These are phyloP conservation scores for Backusella macrospora DNA, from an alignment of 192 early-diverging fungal genomes.

Conservation along the genomic window DNA sequence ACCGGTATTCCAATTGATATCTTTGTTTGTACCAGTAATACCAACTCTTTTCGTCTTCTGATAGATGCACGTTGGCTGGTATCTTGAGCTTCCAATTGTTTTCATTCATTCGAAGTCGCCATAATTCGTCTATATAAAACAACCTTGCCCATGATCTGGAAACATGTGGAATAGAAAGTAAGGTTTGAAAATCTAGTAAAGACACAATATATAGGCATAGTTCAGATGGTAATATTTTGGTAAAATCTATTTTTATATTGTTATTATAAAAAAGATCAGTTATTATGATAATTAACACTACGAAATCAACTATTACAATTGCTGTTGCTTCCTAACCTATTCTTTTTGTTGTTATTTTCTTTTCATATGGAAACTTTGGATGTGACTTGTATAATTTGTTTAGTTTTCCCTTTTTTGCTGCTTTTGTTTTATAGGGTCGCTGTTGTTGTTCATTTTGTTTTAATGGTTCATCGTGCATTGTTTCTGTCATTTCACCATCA, in stretches of 20 bases:
- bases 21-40: constrained; percentile 74
- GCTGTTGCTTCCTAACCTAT: not conserved
- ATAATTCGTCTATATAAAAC: constrained; percentile 17
- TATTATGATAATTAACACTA: no score
- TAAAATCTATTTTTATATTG: constrained; percentile 14
- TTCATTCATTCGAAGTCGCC: constrained; percentile 15
- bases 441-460: not conserved
- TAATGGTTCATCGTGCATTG: not conserved
- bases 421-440: not conserved
- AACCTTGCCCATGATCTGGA: constrained; percentile 8
- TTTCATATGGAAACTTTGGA: not conserved
- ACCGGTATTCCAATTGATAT: constrained; percentile 62
- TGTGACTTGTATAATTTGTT: not conserved
- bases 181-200: constrained; percentile 14
- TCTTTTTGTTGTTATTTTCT: constrained; percentile 1
- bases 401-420: not conserved
- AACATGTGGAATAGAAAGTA: constrained; percentile 14
- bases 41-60: constrained; percentile 51
- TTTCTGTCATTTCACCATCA: constrained; percentile 10
- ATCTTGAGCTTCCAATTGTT: constrained; percentile 17
- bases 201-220: constrained; percentile 22
- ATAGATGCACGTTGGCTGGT: not conserved
- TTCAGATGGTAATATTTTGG: constrained; percentile 14
- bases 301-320: no score
- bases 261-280: not conserved